Evolutionary conservation across 2,329 filamentous ascomycete genomes (phyloP).

Genomic region (Epicoccum sorghinum): DNA sequence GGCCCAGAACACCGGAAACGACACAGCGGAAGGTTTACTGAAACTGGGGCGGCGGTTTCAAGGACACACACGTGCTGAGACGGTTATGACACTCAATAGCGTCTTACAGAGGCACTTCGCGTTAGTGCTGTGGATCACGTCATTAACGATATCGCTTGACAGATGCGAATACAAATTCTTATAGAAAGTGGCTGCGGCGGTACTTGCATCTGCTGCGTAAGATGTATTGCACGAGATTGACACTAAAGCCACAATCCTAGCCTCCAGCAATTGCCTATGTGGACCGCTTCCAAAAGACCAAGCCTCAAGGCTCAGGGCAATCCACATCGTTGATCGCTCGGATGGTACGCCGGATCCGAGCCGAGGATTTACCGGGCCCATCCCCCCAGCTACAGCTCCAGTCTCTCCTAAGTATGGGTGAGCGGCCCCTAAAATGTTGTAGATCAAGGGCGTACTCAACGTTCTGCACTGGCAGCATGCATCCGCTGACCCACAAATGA

Average conservation of each 20-base stretch:
- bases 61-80: conserved; percentile 6
- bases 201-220: background rate
- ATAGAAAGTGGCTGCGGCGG: background rate
- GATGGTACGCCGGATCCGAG: background rate
- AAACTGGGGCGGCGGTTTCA: conserved; percentile 8
- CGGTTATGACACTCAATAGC: conserved; percentile 12
- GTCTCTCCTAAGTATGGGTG: background rate
- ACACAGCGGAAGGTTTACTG: conserved; percentile 9
- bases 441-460: background rate
- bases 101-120: background rate
- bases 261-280: background rate
- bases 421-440: background rate
- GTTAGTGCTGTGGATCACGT: background rate
- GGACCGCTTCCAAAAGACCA: background rate
- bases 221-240: background rate
- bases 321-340: background rate
- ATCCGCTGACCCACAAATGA: conserved; percentile 4
- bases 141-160: conserved; percentile 6
- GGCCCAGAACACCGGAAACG: conserved; percentile 1
- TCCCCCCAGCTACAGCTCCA: background rate
- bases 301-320: background rate
- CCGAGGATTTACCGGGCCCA: background rate
- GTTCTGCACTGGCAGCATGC: background rate
- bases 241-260: background rate
- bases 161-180: background rate